phyloP scores from a whole-genome alignment of 2,329 filamentous ascomycete genomes.

The Fusarium chuoi region DNA sequence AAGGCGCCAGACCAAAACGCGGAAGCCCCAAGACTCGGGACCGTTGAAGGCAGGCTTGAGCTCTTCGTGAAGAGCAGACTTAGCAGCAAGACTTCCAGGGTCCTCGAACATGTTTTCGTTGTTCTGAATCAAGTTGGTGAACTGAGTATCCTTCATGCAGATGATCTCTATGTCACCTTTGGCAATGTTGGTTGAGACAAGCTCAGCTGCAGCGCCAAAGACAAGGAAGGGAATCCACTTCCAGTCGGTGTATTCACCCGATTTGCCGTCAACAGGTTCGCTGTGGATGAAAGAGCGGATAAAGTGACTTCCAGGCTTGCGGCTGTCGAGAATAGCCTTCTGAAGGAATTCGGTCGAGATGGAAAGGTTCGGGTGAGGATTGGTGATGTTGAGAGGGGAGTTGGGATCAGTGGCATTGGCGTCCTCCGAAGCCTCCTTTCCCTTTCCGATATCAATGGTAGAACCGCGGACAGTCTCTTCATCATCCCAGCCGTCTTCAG shows the following conservation, averaged over 20 bases:
- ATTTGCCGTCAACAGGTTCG: neutral
- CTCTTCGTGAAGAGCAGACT: neutral
- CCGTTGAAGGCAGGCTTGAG: neutral
- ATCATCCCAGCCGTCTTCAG: neutral
- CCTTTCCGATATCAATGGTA: neutral
- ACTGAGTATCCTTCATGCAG: neutral
- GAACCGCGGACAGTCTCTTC: neutral
- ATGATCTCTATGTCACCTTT: constrained; percentile 1
- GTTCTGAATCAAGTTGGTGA: neutral
- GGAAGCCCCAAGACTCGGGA: neutral
- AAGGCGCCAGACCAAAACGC: neutral
- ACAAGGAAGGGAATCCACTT: neutral
- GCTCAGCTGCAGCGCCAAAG: neutral
- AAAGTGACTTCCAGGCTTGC: neutral
- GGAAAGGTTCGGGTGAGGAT: constrained; percentile 1
- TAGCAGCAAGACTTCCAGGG: neutral
- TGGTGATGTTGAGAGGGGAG: neutral
- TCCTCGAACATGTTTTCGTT: neutral
- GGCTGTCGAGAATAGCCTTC: neutral
- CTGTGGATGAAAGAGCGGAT: neutral
- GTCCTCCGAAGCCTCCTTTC: neutral
- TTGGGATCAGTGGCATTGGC: neutral
- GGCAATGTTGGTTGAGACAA: neutral
- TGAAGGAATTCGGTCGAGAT: neutral
- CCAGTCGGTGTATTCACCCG: neutral